Evolutionary conservation across 1,139 yeast genomes (phyloP), one percentile per base, ranked within the genome.

Genomic region (Candida albicans): DNA sequence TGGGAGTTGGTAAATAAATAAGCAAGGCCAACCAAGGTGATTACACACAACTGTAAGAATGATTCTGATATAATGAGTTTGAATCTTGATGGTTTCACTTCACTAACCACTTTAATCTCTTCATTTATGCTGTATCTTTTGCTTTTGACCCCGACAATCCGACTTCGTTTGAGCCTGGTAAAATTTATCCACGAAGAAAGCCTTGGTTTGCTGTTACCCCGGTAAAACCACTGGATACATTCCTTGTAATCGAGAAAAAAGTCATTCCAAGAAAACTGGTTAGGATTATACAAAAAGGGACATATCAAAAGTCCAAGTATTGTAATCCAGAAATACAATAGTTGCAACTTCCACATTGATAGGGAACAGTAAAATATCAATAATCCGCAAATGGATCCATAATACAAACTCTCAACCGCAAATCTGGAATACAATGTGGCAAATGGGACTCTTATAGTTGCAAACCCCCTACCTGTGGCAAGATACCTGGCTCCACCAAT

Each of bases 381-480:
- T 32, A 74, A 42, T 10, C 70, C 64, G 28, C 70, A 62, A 2
- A 59, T 50, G 0, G 69, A 65, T 0, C 79, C 81, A 53, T 65
- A 69, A 45, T 75, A 72, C 29, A 75, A 59, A 48, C 80, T 72
- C 36, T 72, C 77, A 13, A 64, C 54, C 0, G 81, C 76, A 58
- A 72, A 77, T 40, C 80, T 57, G 2, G 79, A 59, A 55, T 75
- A 77, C 8, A 77, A 56, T 1, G 60, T 56, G 1, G 75, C 58
- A 52, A 77, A 75, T 8, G 77, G 67, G 7, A 69, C 66, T 49
- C 82, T 59, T 2, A 67, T 59, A 0, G 82, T 77, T 31, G 82
- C 79, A 57, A 77, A 75, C 1, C 81, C 81, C 55, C 82, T 60
- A 9, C 81, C 82, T 0, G 82, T 77, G 1, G 81, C 77, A 51